Base-by-base conservation (phyloP, 805 yeast species). In the Saccharomycopsis malanga region DNA sequence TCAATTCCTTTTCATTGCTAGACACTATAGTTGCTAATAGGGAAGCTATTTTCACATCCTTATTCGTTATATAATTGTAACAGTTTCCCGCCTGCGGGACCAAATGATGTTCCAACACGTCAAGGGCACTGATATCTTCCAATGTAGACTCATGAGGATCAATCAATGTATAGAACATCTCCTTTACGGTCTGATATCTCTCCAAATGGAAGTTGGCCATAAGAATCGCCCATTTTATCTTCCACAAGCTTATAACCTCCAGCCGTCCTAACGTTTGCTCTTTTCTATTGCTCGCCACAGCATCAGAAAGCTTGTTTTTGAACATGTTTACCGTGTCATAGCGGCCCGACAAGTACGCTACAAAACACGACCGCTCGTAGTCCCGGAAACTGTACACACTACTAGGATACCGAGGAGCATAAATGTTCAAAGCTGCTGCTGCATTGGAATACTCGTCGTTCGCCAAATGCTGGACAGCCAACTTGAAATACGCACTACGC, bases 221-320 rank as follows among this genome's bases (percentile, higher is more conserved):
- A 3, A 62, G 21, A 1, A 59, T 49, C 9, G 56, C 44, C 36
- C 56, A 54, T 20, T 56, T 56, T 4, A 61, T 54, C 46, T 58
- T 56, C 59, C 61, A 61, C 44, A 53, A 61, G 2, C 62, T 50
- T 9, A 41, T 34, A 5, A 57, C 53, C 44, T 62, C 65, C 1
- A 21, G 32, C 3, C 10, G 12, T 3, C 9, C 2, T 6, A 34
- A 9, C 36, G 36, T 32, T 18, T 23, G 12, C 4, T 24, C n/a
- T 7, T 17, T 34, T 12, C 18, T 12, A 17, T 6, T 22, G 21
- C n/a, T 17, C 5, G 29, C 34, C 5, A 18, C 9, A n/a, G 20
- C 4, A 2, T 30, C 27, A 4, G 7, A n/a, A 29, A 34, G 34
- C 20, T 39, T 44, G 15, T 20, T 17, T n/a, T 10, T 29, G 18